These are phyloP conservation scores for Inga laurina DNA, from an alignment of 306 rosid species.

Conservation along the genomic window DNA sequence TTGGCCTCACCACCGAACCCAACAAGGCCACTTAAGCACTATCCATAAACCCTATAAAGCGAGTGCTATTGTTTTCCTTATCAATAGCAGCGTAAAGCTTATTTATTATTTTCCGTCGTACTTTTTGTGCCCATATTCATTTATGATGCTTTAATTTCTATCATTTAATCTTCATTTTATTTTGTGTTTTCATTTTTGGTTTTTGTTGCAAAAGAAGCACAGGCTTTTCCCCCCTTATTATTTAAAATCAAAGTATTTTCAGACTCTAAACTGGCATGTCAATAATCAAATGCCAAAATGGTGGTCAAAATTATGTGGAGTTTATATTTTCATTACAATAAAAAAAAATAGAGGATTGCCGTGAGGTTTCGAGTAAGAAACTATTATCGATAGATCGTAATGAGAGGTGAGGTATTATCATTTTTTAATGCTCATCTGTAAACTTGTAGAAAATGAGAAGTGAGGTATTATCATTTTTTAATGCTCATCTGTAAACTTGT, in stretches of 20 bases:
- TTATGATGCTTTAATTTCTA: neutral
- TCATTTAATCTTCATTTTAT: neutral
- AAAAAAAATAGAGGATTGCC: too few species aligned
- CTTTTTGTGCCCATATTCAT: neutral
- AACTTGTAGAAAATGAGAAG: too few species aligned
- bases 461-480: too few species aligned
- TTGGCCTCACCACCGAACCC: conserved; percentile 49
- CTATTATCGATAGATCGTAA: too few species aligned
- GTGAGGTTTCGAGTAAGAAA: too few species aligned
- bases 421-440: too few species aligned
- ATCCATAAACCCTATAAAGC: too few species aligned
- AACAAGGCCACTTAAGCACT: conserved; percentile 23
- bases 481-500: too few species aligned
- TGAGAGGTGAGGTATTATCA: too few species aligned
- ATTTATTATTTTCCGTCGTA: neutral
- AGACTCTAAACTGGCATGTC: neutral
- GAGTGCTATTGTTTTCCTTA: too few species aligned
- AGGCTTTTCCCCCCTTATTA: neutral
- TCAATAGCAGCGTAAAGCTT: neutral
- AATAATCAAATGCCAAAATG: too few species aligned
- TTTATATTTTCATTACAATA: too few species aligned
- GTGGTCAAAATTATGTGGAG: neutral
- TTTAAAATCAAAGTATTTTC: neutral
- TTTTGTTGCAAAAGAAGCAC: neutral
- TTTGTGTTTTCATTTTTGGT: neutral